These are phyloP conservation scores for Capsicum chinense DNA, from an alignment of 257 asterid genomes.

Conservation along the genomic window DNA sequence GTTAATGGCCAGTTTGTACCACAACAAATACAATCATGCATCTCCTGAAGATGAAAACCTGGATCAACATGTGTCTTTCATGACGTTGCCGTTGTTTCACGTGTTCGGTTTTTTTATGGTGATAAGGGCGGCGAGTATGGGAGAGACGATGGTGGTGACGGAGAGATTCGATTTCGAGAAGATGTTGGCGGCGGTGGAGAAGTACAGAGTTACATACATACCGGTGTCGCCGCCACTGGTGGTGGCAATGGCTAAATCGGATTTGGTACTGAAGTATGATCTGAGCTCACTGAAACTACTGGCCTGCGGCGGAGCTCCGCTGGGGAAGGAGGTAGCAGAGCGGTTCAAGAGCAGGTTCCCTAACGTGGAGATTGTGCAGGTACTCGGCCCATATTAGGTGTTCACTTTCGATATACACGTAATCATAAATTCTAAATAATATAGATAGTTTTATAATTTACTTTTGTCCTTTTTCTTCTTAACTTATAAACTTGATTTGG, in stretches of 20 bases:
- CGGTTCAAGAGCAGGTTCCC: conserved; percentile 65
- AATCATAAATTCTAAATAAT: too few species aligned
- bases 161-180: conserved; percentile 69
- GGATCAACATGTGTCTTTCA: conserved; percentile 44
- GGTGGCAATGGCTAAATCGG: conserved; percentile 81
- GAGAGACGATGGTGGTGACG: conserved; percentile 65
- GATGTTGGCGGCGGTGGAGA: conserved; percentile 76
- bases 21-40: conserved; percentile 27
- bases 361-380: conserved; percentile 64
- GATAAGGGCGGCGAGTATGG: conserved; percentile 64
- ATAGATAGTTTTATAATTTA: too few species aligned
- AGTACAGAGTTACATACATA: conserved; percentile 57
- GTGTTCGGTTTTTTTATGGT: conserved; percentile 86
- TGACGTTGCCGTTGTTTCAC: conserved; percentile 81
- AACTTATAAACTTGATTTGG: too few species aligned
- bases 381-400: conserved; percentile 19
- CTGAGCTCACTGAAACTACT: conserved; percentile 63
- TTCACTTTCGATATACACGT: too few species aligned
- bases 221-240: conserved; percentile 94
- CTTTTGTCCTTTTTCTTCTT: too few species aligned
- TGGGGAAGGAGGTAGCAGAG: conserved; percentile 76
- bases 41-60: conserved; percentile 5
- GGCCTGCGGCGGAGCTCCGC: conserved; percentile 94
- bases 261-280: conserved; percentile 66
- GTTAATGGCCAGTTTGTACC: conserved; percentile 44